Conservation (phyloP, 805 yeast genomes). For the Candida qinlingensis region DNA sequence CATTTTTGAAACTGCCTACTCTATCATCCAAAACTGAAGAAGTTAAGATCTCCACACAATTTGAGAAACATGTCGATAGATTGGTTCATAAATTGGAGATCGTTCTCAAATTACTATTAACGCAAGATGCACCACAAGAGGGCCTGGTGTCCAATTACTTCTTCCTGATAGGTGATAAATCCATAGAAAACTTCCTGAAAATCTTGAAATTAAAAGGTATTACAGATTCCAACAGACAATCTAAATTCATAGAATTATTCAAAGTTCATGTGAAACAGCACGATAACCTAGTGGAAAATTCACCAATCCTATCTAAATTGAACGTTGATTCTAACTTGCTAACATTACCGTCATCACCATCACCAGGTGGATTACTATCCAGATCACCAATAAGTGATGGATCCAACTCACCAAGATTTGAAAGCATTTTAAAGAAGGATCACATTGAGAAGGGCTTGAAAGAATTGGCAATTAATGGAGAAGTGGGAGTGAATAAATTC, state of each 20-base stretch:
- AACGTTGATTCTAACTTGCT: conserved; percentile 8
- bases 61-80: conserved; percentile 39
- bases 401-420: conserved; percentile 24
- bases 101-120: conserved; percentile 62
- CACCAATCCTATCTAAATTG: conserved; percentile 23
- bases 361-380: conserved; percentile 7
- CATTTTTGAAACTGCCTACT: conserved; percentile 31
- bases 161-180: conserved; percentile 58
- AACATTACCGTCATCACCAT: background rate
- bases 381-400: conserved; percentile 5
- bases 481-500: conserved; percentile 55
- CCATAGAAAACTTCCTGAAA: conserved; percentile 57
- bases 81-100: conserved; percentile 45
- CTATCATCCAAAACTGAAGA: conserved; percentile 14
- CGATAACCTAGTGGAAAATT: conserved; percentile 22
- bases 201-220: conserved; percentile 61
- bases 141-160: conserved; percentile 62
- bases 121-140: conserved; percentile 60
- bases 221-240: conserved; percentile 16
- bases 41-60: conserved; percentile 24
- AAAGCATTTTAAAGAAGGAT: conserved; percentile 25
- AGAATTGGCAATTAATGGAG: conserved; percentile 42
- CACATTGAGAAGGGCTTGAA: conserved; percentile 31
- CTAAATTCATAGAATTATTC: conserved; percentile 21
- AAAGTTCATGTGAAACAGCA: conserved; percentile 23